A percentile compares a stretch with the other conserved stretches of the same genome.
Conservation (phyloP, 768 basidiomycete genomes). For the Amanita brunnescens region DNA sequence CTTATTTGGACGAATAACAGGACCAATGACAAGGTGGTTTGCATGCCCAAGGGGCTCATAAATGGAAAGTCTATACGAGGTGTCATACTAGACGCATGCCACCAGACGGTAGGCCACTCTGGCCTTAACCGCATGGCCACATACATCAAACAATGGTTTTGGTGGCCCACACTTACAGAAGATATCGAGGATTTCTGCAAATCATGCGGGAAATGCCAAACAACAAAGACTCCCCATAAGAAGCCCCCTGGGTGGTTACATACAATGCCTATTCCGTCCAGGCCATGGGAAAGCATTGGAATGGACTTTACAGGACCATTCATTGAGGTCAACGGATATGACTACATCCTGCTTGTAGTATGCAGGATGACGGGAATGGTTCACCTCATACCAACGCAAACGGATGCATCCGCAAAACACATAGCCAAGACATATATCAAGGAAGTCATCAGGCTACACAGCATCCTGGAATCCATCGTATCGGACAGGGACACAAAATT, state of each 20-base stretch:
- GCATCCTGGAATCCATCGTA: slow-evolving; percentile 17
- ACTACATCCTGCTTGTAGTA: slow-evolving; percentile 19
- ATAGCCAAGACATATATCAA: slow-evolving; percentile 14
- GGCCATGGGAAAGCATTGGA: slow-evolving; percentile 24
- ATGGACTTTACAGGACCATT: slow-evolving; percentile 30
- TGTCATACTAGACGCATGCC: background rate
- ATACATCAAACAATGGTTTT: slow-evolving; percentile 18
- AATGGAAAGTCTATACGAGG: background rate
- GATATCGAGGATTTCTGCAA: slow-evolving; percentile 12
- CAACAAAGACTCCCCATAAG: slow-evolving; percentile 10
- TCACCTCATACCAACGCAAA: slow-evolving; percentile 17
- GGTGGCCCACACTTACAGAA: slow-evolving; percentile 14
- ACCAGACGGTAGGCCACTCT: background rate
- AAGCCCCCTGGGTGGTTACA: slow-evolving; percentile 18
- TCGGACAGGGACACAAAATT: slow-evolving; percentile 26
- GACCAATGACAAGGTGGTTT: background rate
- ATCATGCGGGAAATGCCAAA: slow-evolving; percentile 13
- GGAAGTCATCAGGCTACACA: slow-evolving; percentile 19
- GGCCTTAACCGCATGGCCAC: background rate
- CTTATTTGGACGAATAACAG: background rate
- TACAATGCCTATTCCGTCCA: slow-evolving; percentile 13
- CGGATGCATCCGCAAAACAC: slow-evolving; percentile 12
- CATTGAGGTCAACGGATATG: slow-evolving; percentile 14
- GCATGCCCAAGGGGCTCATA: background rate
- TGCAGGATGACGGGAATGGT: slow-evolving; percentile 17